These are phyloP conservation scores for Tulasnella calospora DNA, from an alignment of 768 basidiomycete species.

Conservation along the genomic window DNA sequence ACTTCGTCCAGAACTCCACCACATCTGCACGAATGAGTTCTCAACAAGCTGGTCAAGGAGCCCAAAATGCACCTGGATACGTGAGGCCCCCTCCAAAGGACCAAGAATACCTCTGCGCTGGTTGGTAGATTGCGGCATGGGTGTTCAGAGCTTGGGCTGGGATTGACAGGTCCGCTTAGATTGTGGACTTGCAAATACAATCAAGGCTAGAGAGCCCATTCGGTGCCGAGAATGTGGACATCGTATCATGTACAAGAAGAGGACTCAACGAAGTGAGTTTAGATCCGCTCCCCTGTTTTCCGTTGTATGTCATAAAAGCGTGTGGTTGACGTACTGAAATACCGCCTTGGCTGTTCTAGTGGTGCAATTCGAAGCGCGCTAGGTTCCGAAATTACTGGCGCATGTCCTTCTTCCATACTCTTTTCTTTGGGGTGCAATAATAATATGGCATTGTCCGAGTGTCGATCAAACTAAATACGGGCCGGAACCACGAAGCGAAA, in stretches of 20 bases:
- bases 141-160: not conserved
- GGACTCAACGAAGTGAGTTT: constrained; percentile 82
- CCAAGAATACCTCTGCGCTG: constrained; percentile 86
- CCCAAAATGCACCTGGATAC: constrained; percentile 28
- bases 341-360: constrained; percentile 41
- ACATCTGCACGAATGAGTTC: constrained; percentile 27
- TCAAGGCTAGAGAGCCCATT: constrained; percentile 86
- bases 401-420: not conserved
- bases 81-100: constrained; percentile 44
- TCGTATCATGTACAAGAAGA: constrained; percentile 97
- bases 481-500: constrained; percentile 1
- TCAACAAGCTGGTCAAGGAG: constrained; percentile 26
- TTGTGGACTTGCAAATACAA: constrained; percentile 88
- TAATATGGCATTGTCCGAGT: not conserved
- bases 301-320: not conserved
- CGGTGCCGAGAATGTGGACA: constrained; percentile 96
- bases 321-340: not conserved
- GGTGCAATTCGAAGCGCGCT: constrained; percentile 84
- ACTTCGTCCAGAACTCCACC: not conserved
- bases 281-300: constrained; percentile 14
- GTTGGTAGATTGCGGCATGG: constrained; percentile 39
- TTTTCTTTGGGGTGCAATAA: not conserved
- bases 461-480: not conserved
- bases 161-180: constrained; percentile 44
- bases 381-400: constrained; percentile 17